Evolutionary conservation across 768 basidiomycete species (phyloP), one percentile per base, ranked within the genome.

Genomic region (Hemileccinum rubropunctum): DNA sequence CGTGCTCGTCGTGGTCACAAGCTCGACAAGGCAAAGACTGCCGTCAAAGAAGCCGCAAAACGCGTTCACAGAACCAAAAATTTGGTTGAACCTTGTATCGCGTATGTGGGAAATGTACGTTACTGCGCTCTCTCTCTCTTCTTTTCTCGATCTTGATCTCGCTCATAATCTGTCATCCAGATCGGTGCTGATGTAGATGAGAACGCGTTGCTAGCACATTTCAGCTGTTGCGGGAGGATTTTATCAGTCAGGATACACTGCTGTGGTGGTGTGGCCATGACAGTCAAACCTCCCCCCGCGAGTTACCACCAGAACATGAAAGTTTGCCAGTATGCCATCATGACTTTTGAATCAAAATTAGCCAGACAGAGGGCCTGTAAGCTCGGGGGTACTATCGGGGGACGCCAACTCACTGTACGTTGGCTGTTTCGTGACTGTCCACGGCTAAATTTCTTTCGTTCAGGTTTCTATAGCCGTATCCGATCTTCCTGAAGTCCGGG

Each of bases 51-150:
- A 1, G 59, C 63, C 10, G 53, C 53, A 17, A 62, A 55, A 45
- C 63, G 58, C 15, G 45, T 9, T 10, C 45, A 48, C 30, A 52
- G 3, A 17, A 42, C 50, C 23, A 58, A 53, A 17, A 47, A 47
- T 6, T 6, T 51, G 18, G 41, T 15, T 9, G 61, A 56, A 8
- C 63, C 61, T 48, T 64, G 62, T 28, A 71, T 69, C 50, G 73
- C 81, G 20, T 86, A 72, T 56, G 79, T 84, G 17, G 84, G 86
- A 35, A 86, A 86, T 60, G 86, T 86, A 57, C 53, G 82, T 70
- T 13, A 11, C 12, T 6, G 6, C 9, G 10, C 30, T n/a, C n/a
- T 23, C 23, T 6, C 23, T 23, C 23, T 6, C 23, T 23, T 37
- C 42, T 37, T 21, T 8, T 45, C 39, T 40, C 18, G 37, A 21